Evolutionary conservation across 768 basidiomycete species (phyloP), one percentile per base, ranked within the genome.

Genomic region (Pleurotus djamor): DNA sequence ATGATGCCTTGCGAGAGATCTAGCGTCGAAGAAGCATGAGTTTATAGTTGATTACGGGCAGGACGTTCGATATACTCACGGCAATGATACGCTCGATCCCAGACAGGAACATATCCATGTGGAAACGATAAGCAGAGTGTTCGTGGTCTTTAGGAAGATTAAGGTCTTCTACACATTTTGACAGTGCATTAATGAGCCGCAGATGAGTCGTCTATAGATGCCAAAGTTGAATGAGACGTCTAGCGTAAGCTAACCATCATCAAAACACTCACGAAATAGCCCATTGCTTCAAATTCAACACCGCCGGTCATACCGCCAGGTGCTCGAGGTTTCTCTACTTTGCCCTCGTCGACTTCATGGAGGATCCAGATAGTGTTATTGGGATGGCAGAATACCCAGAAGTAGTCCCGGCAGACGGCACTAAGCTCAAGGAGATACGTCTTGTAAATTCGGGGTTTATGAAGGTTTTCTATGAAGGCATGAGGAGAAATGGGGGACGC

Each of bases 271-370:
- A 98, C 96, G 67, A 96, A 86, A 72, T 98, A 98, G 13, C 83
- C 83, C 87, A 98, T 96, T 4, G 96, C 96, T 74, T 99, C 97
- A 68, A 89, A 96, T 68, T 99, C 97, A 10, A 99, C 97, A 4
- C 97, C 97, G 5, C 96, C 97, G 0, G 97, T 98, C 88, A 98
- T 98, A 13, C 97, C 96, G 4, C 95, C 94, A 2, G 97, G 97
- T 10, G 97, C 96, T 59, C 91, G 81, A 12, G 94, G 94, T 67
- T 88, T 91, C 73, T 97, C 96, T 4, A 94, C 93, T 60, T 84
- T 83, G 1, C 76, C 83, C 68, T 94, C 89, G 68, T 98, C 93
- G 2, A 92, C 89, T 65, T 96, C 90, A 6, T 80, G 71, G 16
- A 97, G 74, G 16, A 87, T 79, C 96, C 96, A 98, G 52, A 98